Evolutionary conservation across 257 asterid genomes (phyloP), one percentile per base, ranked within the genome.

Genomic region (Penstemon barbatus): DNA sequence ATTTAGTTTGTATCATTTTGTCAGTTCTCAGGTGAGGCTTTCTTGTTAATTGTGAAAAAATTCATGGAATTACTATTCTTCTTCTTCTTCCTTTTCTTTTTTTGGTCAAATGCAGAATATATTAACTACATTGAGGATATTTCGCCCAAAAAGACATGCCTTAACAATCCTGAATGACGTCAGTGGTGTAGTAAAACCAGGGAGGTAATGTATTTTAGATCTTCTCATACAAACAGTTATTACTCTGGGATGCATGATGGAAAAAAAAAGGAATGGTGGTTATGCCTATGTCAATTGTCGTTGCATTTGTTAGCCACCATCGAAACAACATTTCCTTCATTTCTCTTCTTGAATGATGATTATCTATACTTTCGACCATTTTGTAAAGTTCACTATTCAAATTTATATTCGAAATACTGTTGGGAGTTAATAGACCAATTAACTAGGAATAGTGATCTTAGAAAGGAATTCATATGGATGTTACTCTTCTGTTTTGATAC

Each of bases 171-270:
- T 91, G 73, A 85, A 87, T 61, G 76, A 87, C 73, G 56, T 91
- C 62, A 81, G 81, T 52, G 98, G 98, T 54, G 87, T 77, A 57
- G 79, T 91, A 12, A 86, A 81, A 70, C 97, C 97, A 54, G 93
- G 95, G 76, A 89, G 97, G 97, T 89, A 78, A 25, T 65, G 46
- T 58, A 40, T n/a, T 62, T 40, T 52, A 39, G 13, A 13, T 18
- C 50, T 19, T 60, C 65, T 41, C 49, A n/a, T 39, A 44, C 5
- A 15, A 64, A 33, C 19, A n/a, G 10, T 41, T 10, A 41, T 53
- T 5, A 53, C 5, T 53, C 58, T 13, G 58, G 8, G 4, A 4
- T 58, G 51, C 51, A 46, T 7, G 9, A 46, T 46, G 51, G 51
- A 46, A 46, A 46, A 46, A 3, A 46, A 8, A 25, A 25, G 33